Evolutionary conservation across 306 rosid species (phyloP).

Genomic region (Lathyrus oleraceus): DNA sequence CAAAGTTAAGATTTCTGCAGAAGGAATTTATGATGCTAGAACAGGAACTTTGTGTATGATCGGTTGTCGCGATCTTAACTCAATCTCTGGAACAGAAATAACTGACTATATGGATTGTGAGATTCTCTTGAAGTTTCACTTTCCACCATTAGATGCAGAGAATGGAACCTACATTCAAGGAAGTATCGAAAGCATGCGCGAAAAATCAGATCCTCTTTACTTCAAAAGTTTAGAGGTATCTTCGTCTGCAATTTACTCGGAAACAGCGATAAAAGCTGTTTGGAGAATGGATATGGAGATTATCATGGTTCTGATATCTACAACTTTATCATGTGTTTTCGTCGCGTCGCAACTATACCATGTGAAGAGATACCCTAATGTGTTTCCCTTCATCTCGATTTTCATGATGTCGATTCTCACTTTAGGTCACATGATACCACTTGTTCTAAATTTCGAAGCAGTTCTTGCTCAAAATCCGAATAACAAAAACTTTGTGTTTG

Average conservation of each 20-base stretch:
- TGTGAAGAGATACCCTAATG: constrained; percentile 49
- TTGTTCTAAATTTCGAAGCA: constrained; percentile 65
- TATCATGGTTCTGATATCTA: constrained; percentile 54
- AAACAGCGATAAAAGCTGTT: constrained; percentile 22
- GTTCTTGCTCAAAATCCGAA: constrained; percentile 37
- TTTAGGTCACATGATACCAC: constrained; percentile 52
- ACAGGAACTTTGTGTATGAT: constrained; percentile 70
- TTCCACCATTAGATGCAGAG: constrained; percentile 39
- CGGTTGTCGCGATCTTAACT: constrained; percentile 51
- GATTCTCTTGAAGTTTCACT: constrained; percentile 51
- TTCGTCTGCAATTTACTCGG: constrained; percentile 24
- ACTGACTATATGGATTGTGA: constrained; percentile 50
- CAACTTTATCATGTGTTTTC: constrained; percentile 58
- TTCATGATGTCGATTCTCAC: constrained; percentile 55
- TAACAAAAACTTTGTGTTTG: constrained; percentile 28
- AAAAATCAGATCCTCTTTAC: constrained; percentile 47
- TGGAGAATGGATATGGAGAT: constrained; percentile 63
- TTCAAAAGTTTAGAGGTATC: constrained; percentile 44
- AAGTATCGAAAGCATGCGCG: constrained; percentile 54
- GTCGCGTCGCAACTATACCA: constrained; percentile 56
- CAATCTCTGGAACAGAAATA: neutral
- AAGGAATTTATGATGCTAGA: constrained; percentile 60
- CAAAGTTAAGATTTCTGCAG: constrained; percentile 43
- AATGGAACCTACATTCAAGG: constrained; percentile 37
- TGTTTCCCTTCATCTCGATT: constrained; percentile 58